A percentile compares a stretch with the other conserved stretches of the same genome.
Evolutionary conservation across 257 asterid species (phyloP).

Genomic region (Nicotiana sylvestris): DNA sequence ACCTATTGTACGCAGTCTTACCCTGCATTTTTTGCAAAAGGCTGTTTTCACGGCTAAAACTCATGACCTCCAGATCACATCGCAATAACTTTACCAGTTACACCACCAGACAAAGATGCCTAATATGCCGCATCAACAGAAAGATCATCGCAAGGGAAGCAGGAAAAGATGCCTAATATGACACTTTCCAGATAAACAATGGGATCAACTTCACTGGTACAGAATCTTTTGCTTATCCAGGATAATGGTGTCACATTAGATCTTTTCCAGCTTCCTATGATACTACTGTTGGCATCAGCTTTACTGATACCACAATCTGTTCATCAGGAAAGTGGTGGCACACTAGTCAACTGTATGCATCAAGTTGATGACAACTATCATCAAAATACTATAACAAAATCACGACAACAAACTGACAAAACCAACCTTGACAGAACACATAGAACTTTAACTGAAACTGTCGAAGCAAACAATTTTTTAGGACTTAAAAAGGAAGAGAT

Average conservation of each 20-base stretch:
- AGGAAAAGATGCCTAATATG: background rate
- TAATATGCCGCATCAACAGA: background rate
- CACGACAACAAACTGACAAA: background rate
- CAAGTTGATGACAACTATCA: background rate
- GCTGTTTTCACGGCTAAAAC: no score
- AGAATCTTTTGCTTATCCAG: background rate
- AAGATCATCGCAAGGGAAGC: background rate
- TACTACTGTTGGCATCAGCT: background rate
- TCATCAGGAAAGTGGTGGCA: background rate
- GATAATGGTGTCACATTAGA: background rate
- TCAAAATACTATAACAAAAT: background rate
- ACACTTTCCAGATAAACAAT: background rate
- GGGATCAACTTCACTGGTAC: background rate
- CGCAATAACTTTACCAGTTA: no score
- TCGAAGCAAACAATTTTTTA: background rate
- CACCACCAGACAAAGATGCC: no score
- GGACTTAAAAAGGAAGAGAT: background rate
- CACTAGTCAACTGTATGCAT: background rate
- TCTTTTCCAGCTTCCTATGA: background rate
- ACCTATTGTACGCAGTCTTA: no score
- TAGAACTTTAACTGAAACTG: background rate
- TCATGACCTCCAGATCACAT: no score
- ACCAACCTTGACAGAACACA: background rate
- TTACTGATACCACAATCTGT: background rate
- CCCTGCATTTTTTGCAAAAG: no score